These are phyloP conservation scores for Stachybotrys chlorohalonatus DNA, from an alignment of 2,329 filamentous ascomycete species.

Conservation along the genomic window DNA sequence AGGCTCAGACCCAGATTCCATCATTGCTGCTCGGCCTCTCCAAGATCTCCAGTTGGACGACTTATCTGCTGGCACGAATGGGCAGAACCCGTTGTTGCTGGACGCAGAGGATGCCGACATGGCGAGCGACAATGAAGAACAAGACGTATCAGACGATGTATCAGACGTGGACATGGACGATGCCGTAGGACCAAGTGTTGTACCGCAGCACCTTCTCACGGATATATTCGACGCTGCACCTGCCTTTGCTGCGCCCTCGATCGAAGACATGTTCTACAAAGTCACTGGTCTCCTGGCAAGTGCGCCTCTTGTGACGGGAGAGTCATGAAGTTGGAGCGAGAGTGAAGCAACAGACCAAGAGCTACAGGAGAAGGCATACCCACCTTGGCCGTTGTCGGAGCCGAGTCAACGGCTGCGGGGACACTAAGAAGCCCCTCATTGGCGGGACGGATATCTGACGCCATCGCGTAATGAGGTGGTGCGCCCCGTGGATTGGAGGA, in stretches of 20 bases:
- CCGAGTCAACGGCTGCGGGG: slow-evolving; percentile 6
- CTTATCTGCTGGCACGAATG: slow-evolving; percentile 14
- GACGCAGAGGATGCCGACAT: slow-evolving; percentile 30
- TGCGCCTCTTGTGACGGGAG: slow-evolving; percentile 32
- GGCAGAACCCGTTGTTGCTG: slow-evolving; percentile 20
- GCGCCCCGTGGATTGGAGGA: slow-evolving; percentile 5
- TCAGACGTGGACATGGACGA: slow-evolving; percentile 37
- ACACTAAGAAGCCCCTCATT: background rate
- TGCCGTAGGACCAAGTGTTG: slow-evolving; percentile 48
- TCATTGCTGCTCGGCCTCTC: slow-evolving; percentile 45
- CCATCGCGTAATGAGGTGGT: slow-evolving; percentile 18
- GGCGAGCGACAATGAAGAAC: slow-evolving; percentile 33
- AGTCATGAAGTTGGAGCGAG: slow-evolving; percentile 7
- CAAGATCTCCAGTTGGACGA: slow-evolving; percentile 42
- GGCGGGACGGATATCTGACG: slow-evolving; percentile 6
- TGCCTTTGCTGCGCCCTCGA: slow-evolving; percentile 59
- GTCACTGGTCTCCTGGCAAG: slow-evolving; percentile 53
- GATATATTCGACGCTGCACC: slow-evolving; percentile 62
- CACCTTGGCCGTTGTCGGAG: slow-evolving; percentile 5
- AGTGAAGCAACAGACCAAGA: too few species aligned
- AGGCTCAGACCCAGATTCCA: slow-evolving; percentile 44
- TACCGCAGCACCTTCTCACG: slow-evolving; percentile 59
- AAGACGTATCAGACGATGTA: slow-evolving; percentile 24
- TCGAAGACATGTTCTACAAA: slow-evolving; percentile 68
- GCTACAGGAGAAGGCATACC: slow-evolving; percentile 3